phyloP scores from a whole-genome alignment of 73 alveolate genomes.

The Stentor roeselii region DNA sequence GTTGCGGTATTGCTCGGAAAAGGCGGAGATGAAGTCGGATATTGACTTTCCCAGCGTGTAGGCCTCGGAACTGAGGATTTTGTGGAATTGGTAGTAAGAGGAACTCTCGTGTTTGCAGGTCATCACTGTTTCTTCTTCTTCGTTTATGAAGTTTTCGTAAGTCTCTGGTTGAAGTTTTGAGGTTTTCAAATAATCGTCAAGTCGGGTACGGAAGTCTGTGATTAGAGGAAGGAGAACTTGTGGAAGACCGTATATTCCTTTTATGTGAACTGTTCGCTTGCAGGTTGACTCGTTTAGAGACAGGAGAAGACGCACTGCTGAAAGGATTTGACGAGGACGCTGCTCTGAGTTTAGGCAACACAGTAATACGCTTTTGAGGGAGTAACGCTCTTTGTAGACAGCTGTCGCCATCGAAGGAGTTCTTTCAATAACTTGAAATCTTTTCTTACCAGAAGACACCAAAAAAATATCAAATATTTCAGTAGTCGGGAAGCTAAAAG shows the following conservation, averaged over 20 bases:
- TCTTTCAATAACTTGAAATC: slow-evolving; percentile 20
- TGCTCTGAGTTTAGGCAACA: slow-evolving; percentile 18
- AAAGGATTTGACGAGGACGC: not conserved
- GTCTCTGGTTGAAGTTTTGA: not conserved
- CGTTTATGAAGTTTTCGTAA: not conserved
- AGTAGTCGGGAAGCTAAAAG: not conserved
- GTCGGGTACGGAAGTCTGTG: not conserved
- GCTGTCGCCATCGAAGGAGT: slow-evolving; percentile 24
- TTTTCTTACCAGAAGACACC: not conserved
- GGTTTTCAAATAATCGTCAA: not conserved
- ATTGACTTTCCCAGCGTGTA: slow-evolving; percentile 61
- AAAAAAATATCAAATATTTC: slow-evolving; percentile 15
- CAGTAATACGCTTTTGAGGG: not conserved
- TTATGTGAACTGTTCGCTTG: not conserved
- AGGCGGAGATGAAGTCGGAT: slow-evolving; percentile 37
- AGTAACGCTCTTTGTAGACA: slow-evolving; percentile 9
- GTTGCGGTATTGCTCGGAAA: slow-evolving; percentile 39
- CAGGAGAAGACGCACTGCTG: not conserved
- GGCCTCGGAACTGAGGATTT: slow-evolving; percentile 54
- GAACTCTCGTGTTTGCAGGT: slow-evolving; percentile 27
- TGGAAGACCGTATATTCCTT: slow-evolving; percentile 21
- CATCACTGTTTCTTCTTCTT: slow-evolving; percentile 28
- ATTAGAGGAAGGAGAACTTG: not conserved
- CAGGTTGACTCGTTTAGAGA: not conserved
- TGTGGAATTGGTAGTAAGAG: slow-evolving; percentile 60